Conservation (phyloP, 352 stramenopile genomes). For the Phytophthora ohioensis region DNA sequence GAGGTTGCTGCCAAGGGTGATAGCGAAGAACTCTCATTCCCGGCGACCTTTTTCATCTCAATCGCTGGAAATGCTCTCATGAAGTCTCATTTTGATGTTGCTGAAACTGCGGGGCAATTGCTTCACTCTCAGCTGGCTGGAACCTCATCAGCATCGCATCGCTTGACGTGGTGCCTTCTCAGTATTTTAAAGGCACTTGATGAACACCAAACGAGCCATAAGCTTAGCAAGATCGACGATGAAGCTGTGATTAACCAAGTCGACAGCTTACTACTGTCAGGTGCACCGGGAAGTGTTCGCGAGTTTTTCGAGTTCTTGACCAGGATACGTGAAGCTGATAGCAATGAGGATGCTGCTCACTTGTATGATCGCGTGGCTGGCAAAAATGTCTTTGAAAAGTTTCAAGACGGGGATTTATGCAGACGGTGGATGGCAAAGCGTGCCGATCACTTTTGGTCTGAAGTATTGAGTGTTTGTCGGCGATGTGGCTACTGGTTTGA, state of each 20-base stretch:
- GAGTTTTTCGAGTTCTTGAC: slow-evolving; percentile 39
- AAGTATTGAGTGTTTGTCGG: slow-evolving; percentile 42
- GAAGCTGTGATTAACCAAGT: neutral
- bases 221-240: neutral
- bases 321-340: neutral
- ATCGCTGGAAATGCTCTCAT: slow-evolving; percentile 43
- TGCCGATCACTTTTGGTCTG: slow-evolving; percentile 40
- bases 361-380: slow-evolving; percentile 9
- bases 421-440: slow-evolving; percentile 6
- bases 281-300: slow-evolving; percentile 13
- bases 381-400: neutral
- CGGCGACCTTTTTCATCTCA: slow-evolving; percentile 50
- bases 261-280: slow-evolving; percentile 9
- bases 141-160: slow-evolving; percentile 11
- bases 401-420: slow-evolving; percentile 1
- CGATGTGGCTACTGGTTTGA: slow-evolving; percentile 58
- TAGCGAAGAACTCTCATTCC: slow-evolving; percentile 36
- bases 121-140: slow-evolving; percentile 23
- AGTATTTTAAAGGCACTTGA: slow-evolving; percentile 31
- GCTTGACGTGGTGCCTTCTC: slow-evolving; percentile 36
- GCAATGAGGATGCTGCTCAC: neutral
- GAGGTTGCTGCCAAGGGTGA: neutral
- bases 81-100: slow-evolving; percentile 33
- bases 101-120: slow-evolving; percentile 41
- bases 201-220: slow-evolving; percentile 12